Percentiles rank a stretch among this genome's conserved stretches.
phyloP scores from a whole-genome alignment of 2,329 filamentous ascomycete species.

The Cladophialophora psammophila region DNA sequence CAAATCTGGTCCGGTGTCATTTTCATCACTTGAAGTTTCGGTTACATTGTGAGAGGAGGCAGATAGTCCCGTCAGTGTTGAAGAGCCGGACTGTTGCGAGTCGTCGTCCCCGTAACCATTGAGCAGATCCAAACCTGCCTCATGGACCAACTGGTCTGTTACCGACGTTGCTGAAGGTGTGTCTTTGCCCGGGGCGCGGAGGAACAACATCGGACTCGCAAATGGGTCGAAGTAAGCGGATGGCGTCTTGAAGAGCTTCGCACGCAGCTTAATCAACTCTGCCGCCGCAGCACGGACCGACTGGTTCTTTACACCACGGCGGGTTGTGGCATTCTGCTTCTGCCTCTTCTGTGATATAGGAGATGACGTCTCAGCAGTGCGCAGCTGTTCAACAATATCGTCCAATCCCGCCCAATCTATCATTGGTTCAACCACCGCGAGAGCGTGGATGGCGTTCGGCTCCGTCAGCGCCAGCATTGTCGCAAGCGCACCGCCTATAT shows the following conservation, averaged over 20 bases:
- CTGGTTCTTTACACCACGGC: conserved; percentile 11
- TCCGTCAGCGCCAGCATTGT: conserved; percentile 53
- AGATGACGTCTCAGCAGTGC: not conserved
- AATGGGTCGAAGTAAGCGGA: conserved; percentile 52
- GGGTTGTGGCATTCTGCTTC: conserved; percentile 28
- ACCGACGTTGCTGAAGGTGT: conserved; percentile 40
- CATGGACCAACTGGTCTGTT: conserved; percentile 24
- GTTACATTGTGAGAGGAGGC: not conserved
- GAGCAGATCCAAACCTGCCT: conserved; percentile 29
- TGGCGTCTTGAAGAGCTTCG: conserved; percentile 47
- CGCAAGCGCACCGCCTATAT: conserved; percentile 52
- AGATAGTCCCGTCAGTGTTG: not conserved
- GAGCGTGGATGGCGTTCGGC: conserved; percentile 47
- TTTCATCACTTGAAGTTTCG: not conserved
- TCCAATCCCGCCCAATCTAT: conserved; percentile 48
- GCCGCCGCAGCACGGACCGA: conserved; percentile 30
- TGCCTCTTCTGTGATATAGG: conserved; percentile 29
- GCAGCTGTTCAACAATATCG: conserved; percentile 40
- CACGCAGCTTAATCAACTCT: conserved; percentile 46
- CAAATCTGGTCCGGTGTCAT: too few relatives aligned
- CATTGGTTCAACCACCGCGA: conserved; percentile 44
- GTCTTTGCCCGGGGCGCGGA: conserved; percentile 52
- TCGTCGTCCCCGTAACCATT: conserved; percentile 26
- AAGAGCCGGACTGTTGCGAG: conserved; percentile 11
- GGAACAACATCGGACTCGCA: conserved; percentile 52